Conservation (phyloP, 805 yeast species). For the Tetrapisispora fleetii region DNA sequence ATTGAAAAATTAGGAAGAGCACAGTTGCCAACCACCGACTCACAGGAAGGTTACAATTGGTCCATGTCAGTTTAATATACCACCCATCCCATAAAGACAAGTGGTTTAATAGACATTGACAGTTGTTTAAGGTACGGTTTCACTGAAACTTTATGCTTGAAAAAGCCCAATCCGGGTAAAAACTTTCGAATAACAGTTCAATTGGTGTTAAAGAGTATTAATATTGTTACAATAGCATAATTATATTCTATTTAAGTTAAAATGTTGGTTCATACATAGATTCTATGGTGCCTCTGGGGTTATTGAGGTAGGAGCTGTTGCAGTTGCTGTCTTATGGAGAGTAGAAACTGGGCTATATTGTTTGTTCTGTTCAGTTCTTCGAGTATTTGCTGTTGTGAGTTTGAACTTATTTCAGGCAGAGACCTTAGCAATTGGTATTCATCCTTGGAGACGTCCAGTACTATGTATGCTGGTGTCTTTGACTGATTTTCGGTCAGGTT, state of each 20-base stretch:
- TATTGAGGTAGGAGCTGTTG: background rate
- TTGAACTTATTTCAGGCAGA: conserved; percentile 30
- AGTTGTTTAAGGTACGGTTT: too few species aligned
- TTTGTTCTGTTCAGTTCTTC: background rate
- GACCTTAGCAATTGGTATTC: conserved; percentile 31
- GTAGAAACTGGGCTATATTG: background rate
- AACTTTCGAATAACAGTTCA: background rate
- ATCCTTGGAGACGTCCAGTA: conserved; percentile 36
- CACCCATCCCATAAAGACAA: too few species aligned
- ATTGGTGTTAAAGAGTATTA: background rate
- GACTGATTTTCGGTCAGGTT: conserved; percentile 29
- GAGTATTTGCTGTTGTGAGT: background rate
- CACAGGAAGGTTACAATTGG: too few species aligned
- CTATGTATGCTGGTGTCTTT: conserved; percentile 34
- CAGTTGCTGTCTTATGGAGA: background rate
- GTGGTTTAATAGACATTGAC: too few species aligned
- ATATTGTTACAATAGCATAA: background rate
- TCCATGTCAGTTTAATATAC: too few species aligned
- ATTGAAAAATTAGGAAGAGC: too few species aligned
- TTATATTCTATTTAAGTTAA: background rate
- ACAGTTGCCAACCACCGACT: too few species aligned
- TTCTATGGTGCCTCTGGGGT: too few species aligned
- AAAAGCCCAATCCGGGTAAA: background rate
- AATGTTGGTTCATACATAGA: background rate
- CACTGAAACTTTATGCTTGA: too few species aligned